Evolutionary conservation across 441 rosid genomes (phyloP).

Genomic region (Erysimum pusillum): DNA sequence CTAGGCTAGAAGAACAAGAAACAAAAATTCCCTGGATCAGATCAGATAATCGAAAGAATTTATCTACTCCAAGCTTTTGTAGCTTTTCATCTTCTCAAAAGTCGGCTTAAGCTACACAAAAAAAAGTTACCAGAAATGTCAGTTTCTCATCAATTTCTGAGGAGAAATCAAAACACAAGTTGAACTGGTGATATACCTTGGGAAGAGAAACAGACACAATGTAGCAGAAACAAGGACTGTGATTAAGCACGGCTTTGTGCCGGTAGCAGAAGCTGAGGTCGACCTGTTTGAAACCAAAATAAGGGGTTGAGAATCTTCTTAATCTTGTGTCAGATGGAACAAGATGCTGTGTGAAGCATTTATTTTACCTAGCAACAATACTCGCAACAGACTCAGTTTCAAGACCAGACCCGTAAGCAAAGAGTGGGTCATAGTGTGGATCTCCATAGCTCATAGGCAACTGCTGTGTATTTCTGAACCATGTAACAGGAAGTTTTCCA

Average conservation of each 20-base stretch:
- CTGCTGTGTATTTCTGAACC: slow-evolving; percentile 74
- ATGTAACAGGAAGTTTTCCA: slow-evolving; percentile 73
- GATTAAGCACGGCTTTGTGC: slow-evolving; percentile 48
- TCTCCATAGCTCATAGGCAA: slow-evolving; percentile 76
- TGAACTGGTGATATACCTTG: slow-evolving; percentile 51
- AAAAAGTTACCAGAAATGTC: slow-evolving; percentile 5
- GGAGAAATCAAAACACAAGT: slow-evolving; percentile 15
- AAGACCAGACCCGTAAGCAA: slow-evolving; percentile 65
- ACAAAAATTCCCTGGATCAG: slow-evolving; percentile 6
- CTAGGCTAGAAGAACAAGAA: slow-evolving; percentile 38
- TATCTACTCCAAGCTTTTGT: slow-evolving; percentile 32
- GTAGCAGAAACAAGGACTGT: slow-evolving; percentile 46
- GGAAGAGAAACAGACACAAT: slow-evolving; percentile 48
- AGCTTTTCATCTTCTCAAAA: slow-evolving; percentile 33
- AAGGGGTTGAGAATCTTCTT: slow-evolving; percentile 1
- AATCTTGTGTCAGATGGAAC: slow-evolving; percentile 4
- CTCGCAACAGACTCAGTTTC: slow-evolving; percentile 65
- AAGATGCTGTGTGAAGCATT: slow-evolving; percentile 8
- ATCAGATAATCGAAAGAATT: slow-evolving; percentile 34
- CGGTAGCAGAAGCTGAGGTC: slow-evolving; percentile 61
- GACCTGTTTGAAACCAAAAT: slow-evolving; percentile 56
- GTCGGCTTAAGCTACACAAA: slow-evolving; percentile 35
- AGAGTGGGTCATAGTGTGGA: slow-evolving; percentile 68
- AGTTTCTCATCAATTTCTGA: slow-evolving; percentile 6
- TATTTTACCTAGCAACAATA: slow-evolving; percentile 60